A percentile compares a stretch with the other conserved stretches of the same genome.
phyloP scores from a whole-genome alignment of 2,329 filamentous ascomycete genomes.

The Scedosporium minutisporum region DNA sequence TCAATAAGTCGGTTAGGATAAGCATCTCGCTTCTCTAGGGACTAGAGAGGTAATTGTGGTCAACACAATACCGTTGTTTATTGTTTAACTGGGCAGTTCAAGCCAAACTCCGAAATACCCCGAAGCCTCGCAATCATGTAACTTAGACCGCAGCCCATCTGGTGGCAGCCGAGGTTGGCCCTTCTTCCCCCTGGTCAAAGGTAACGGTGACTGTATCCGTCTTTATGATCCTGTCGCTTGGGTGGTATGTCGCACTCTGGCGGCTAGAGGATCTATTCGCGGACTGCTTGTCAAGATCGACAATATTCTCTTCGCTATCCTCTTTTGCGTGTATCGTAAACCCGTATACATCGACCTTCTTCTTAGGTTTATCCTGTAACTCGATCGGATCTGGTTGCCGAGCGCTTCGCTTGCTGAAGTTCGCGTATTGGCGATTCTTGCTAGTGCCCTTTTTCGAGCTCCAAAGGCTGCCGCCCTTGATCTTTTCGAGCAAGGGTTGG shows the following conservation, averaged over 20 bases:
- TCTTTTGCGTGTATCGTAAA: neutral
- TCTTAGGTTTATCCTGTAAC: neutral
- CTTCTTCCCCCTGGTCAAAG: neutral
- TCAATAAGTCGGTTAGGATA: no score
- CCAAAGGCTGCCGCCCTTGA: slow-evolving; percentile 8
- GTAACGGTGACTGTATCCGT: neutral
- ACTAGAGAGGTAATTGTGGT: no score
- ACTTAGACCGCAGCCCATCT: neutral
- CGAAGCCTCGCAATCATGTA: no score
- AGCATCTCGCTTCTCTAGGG: no score
- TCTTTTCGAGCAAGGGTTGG: slow-evolving; percentile 15
- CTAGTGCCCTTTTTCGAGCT: slow-evolving; percentile 8
- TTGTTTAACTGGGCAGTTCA: no score
- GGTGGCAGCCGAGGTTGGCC: neutral
- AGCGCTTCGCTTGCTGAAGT: neutral
- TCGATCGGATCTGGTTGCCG: neutral
- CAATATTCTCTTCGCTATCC: slow-evolving; percentile 1
- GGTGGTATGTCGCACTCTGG: neutral
- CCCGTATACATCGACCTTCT: neutral
- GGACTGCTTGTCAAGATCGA: neutral
- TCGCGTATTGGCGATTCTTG: neutral
- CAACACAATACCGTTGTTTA: no score
- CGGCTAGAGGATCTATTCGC: neutral
- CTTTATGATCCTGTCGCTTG: neutral
- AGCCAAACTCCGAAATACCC: no score